Evolutionary conservation across 106 monocot species (phyloP), one percentile per base, ranked within the genome.

Genomic region (Vanilla planifolia): DNA sequence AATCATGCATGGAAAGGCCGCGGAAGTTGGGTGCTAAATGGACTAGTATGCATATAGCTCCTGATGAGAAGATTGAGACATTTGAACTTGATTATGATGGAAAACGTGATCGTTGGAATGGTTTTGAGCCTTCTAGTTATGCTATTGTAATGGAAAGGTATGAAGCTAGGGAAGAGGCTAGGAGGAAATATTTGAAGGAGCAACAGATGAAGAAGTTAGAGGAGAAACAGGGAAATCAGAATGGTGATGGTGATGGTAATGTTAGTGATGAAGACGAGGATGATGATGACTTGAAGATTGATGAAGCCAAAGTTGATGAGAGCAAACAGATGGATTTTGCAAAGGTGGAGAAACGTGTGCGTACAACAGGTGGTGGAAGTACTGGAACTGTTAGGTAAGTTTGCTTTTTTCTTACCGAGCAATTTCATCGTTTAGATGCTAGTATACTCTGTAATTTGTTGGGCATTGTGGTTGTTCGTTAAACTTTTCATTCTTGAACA

Each of bases 31-130:
- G 95, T 39, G 95, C 95, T 11, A 96, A 96, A 66, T 84, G 46
- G 48, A 98, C 91, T 43, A 87, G 65, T 60, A 85, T 79, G 76
- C 76, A 85, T 55, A 98, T 98, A 53, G 96, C 96, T 45, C 96
- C 96, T 9, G 96, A 98, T 75, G 96, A 98, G 50, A 98, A 98
- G 59, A 70, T 98, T 33, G 91, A 98, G 75, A 74, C 70, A 44
- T 91, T 91, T 77, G 91, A 90, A 61, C 96, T 98, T 23, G 91
- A 98, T 63, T 98, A 91, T 68, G 96, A 98, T 80, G 96, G 96
- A 3, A 98, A 98, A 69, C 87, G 91, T 60, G 96, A 98, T 62
- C 73, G 91, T 6, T 98, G 96, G 96, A 98, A 98, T 67, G 91
- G 96, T 0, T 91, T 72, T 66, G 91, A 98, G 56, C 46, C 87